These are phyloP conservation scores for Citrus australasica DNA, from an alignment of 345 rosid species.

Conservation along the genomic window DNA sequence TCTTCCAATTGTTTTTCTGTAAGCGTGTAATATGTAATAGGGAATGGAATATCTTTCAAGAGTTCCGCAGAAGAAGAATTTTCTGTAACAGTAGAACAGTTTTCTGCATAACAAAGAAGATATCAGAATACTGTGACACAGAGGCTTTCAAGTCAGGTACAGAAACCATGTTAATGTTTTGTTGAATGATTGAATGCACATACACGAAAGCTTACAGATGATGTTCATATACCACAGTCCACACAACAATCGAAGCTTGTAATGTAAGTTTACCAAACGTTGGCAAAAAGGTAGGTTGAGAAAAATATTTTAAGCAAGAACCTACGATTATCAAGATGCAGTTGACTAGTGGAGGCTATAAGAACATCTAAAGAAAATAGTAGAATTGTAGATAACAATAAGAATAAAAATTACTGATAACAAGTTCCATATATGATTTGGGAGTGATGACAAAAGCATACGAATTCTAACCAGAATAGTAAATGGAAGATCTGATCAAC, in stretches of 20 bases:
- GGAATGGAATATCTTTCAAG: constrained; percentile 74
- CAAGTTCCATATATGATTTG: neutral
- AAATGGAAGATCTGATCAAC: neutral
- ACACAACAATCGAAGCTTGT: neutral
- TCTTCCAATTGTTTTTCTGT: constrained; percentile 69
- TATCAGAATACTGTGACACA: neutral
- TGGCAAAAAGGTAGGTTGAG: neutral
- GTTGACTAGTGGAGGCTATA: neutral
- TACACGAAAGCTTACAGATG: neutral
- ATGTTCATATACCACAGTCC: neutral
- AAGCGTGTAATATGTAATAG: constrained; percentile 69
- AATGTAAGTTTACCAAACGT: neutral
- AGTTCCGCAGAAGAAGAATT: constrained; percentile 32
- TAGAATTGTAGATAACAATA: neutral
- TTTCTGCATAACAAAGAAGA: constrained; percentile 34
- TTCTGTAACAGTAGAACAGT: constrained; percentile 14
- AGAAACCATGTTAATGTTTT: neutral
- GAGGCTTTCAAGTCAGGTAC: neutral
- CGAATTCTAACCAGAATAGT: neutral
- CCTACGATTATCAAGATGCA: neutral
- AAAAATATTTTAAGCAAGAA: neutral
- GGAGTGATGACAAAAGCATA: neutral
- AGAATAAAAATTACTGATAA: neutral
- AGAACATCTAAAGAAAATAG: neutral
- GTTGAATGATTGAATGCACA: neutral